These are phyloP conservation scores for Colletotrichum agaves DNA, from an alignment of 2,329 filamentous ascomycete genomes.

Conservation along the genomic window DNA sequence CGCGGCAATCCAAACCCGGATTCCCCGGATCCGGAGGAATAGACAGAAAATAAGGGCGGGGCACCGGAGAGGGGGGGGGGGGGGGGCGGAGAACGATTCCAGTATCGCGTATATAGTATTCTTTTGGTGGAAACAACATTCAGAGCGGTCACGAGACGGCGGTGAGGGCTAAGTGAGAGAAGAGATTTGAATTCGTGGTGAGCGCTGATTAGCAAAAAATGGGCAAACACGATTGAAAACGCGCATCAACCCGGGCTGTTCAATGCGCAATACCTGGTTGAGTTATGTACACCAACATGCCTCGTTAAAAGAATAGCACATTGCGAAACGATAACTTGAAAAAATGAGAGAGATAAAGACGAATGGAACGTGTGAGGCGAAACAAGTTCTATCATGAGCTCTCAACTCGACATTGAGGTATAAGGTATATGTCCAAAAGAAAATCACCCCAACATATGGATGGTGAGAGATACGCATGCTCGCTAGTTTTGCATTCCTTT, in stretches of 20 bases:
- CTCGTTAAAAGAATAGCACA: too few relatives aligned
- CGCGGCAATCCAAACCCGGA: not conserved
- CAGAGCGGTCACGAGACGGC: not conserved
- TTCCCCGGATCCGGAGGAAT: slow-evolving; percentile 3
- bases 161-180: not conserved
- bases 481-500: not conserved
- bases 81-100: too few relatives aligned
- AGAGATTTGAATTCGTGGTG: not conserved
- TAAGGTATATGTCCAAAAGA: slow-evolving; percentile 14
- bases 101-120: not conserved
- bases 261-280: too few relatives aligned
- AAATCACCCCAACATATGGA: too few relatives aligned
- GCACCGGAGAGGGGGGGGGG: too few relatives aligned
- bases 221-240: not conserved
- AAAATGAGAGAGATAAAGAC: too few relatives aligned
- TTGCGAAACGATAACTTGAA: too few relatives aligned
- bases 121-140: too few relatives aligned
- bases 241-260: too few relatives aligned
- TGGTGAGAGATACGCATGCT: not conserved
- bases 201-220: not conserved
- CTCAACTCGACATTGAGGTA: slow-evolving; percentile 13
- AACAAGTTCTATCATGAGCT: not conserved
- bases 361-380: not conserved
- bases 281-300: too few relatives aligned
- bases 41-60: too few relatives aligned